phyloP scores from a whole-genome alignment of 352 stramenopile species.

The Globisporangium parvum region DNA sequence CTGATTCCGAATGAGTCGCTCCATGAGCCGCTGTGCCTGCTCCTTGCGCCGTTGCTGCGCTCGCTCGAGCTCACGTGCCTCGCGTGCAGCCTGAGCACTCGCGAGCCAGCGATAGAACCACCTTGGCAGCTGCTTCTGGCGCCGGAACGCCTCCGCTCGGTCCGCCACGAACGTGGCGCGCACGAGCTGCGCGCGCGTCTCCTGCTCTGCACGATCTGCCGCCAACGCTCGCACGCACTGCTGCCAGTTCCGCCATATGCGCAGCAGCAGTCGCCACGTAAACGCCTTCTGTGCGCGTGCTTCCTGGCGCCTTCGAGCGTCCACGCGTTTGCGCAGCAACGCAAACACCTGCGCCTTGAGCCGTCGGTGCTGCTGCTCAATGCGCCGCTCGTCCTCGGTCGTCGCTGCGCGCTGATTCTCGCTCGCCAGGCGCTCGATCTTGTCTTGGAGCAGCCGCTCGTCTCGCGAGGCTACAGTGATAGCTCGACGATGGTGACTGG shows the following conservation, averaged over 20 bases:
- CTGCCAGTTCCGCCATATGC: constrained; percentile 18
- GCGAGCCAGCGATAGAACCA: constrained; percentile 53
- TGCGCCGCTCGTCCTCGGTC: constrained; percentile 1
- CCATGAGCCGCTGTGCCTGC: constrained; percentile 32
- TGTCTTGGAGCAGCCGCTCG: constrained; percentile 24
- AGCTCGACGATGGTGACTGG: not conserved
- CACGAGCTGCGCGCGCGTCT: constrained; percentile 12
- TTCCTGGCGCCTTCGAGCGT: not conserved
- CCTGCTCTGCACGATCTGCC: constrained; percentile 10
- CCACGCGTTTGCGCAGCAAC: constrained; percentile 2
- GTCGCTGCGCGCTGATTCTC: constrained; percentile 12
- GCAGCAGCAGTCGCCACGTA: constrained; percentile 20
- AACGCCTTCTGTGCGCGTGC: constrained; percentile 4
- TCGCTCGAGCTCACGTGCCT: constrained; percentile 17
- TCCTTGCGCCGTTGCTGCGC: constrained; percentile 24
- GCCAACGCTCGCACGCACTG: not conserved
- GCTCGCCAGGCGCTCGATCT: constrained; percentile 25
- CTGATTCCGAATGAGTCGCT: constrained; percentile 26
- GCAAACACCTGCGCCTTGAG: not conserved
- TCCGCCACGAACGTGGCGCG: constrained; percentile 12
- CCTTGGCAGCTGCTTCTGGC: constrained; percentile 24
- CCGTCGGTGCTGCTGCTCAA: not conserved
- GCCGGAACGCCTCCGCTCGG: constrained; percentile 28
- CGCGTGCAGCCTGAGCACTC: constrained; percentile 19
- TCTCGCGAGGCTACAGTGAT: constrained; percentile 2